Conservation (phyloP, 768 basidiomycete species). For the Tylopilus sp. region DNA sequence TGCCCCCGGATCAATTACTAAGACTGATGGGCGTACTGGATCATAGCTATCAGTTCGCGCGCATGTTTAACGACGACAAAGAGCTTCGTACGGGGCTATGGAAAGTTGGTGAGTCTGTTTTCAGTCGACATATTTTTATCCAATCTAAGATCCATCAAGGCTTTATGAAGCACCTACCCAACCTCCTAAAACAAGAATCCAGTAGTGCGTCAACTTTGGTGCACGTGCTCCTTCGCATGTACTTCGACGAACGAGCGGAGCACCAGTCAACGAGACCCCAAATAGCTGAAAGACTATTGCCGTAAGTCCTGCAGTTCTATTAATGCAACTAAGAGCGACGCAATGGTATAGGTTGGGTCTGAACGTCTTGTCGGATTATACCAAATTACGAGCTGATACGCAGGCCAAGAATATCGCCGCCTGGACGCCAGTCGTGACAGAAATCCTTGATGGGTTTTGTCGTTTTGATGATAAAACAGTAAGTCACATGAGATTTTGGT, state of each 20-base stretch:
- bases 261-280: slow-evolving; percentile 81
- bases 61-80: slow-evolving; percentile 97
- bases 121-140: not conserved
- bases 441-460: slow-evolving; percentile 87
- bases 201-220: slow-evolving; percentile 95
- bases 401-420: slow-evolving; percentile 94
- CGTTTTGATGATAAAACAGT: slow-evolving; percentile 90
- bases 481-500: slow-evolving; percentile 33
- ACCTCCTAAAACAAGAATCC: slow-evolving; percentile 96
- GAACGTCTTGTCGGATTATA: slow-evolving; percentile 88
- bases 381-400: slow-evolving; percentile 81
- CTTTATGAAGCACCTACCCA: slow-evolving; percentile 99
- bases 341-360: slow-evolving; percentile 64
- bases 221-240: slow-evolving; percentile 90
- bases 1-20: slow-evolving; percentile 91
- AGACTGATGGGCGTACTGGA: slow-evolving; percentile 94
- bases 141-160: slow-evolving; percentile 45
- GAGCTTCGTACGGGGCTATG: slow-evolving; percentile 94
- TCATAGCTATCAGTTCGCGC: slow-evolving; percentile 96
- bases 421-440: slow-evolving; percentile 99
- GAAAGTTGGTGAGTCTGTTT: slow-evolving; percentile 88
- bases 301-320: slow-evolving; percentile 41
- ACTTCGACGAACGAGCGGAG: slow-evolving; percentile 84
- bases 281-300: slow-evolving; percentile 69
- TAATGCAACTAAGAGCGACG: not conserved